A percentile compares a stretch with the other conserved stretches of the same genome.
phyloP scores from a whole-genome alignment of 257 asterid species.

The Scutellaria barbata region DNA sequence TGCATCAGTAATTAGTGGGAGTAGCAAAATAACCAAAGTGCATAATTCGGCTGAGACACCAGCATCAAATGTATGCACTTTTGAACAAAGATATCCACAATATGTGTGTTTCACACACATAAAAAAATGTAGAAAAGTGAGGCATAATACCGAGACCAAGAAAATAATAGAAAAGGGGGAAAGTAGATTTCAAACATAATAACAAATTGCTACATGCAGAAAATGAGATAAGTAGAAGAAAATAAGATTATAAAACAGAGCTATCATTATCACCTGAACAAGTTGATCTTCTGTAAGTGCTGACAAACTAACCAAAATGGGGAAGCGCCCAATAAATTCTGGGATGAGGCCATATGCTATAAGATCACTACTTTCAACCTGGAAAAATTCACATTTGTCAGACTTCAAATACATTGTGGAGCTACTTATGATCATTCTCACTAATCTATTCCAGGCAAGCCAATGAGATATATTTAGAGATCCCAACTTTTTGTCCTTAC shows the following conservation, averaged over 20 bases:
- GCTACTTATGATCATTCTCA: conserved; percentile 31
- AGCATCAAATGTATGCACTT: neutral
- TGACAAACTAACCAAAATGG: conserved; percentile 85
- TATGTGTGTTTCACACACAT: too few relatives aligned
- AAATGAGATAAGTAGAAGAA: conserved; percentile 15
- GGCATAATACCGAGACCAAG: too few relatives aligned
- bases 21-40: conserved; percentile 23
- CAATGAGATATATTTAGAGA: conserved; percentile 23
- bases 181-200: too few relatives aligned
- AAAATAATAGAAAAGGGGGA: too few relatives aligned
- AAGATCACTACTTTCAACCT: conserved; percentile 97
- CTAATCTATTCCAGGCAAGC: conserved; percentile 27
- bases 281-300: conserved; percentile 91
- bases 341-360: conserved; percentile 92
- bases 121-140: too few relatives aligned
- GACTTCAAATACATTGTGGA: conserved; percentile 34
- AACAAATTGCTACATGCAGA: neutral
- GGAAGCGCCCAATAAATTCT: conserved; percentile 93
- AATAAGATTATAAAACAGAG: conserved; percentile 18
- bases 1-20: conserved; percentile 24
- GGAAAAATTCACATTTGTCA: conserved; percentile 43
- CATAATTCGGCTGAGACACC: conserved; percentile 1
- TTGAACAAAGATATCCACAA: neutral
- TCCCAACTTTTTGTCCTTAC: conserved; percentile 54
- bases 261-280: conserved; percentile 66